Base-by-base conservation (phyloP, 257 asterid species). In the Primulina huaijiensis region DNA sequence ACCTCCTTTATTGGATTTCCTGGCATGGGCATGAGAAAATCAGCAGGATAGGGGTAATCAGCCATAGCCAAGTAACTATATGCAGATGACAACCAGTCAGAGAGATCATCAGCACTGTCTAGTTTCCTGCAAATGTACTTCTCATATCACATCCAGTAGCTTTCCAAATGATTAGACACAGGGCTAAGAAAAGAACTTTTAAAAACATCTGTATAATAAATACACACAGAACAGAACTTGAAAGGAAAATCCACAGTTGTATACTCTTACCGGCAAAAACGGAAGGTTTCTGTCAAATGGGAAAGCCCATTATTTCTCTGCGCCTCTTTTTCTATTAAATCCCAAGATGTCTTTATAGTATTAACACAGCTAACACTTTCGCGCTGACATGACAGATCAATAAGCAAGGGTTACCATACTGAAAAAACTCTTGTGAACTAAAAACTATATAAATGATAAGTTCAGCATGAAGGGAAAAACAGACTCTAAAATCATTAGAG, bases 41-140 rank as follows among this genome's bases (percentile, higher is more conserved):
- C 92, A 19, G 97, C 68, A 40, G 97, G 92, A 77, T 90, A 90
- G 8, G 98, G 98, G 78, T 92, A 92, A 83, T 92, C 67, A 21
- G 76, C 86, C 98, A 92, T 92, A 11, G 95, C 96, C 87, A 92
- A 75, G 78, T 88, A 90, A 76, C 98, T 87, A 83, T 93, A 93
- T 63, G 96, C 97, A 8, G 88, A 79, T 0, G 80, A 83, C 73
- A 93, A 80, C 98, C 98, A 93, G 56, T 77, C 69, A 43, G 83
- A 76, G 65, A 93, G 90, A 74, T 80, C 95, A 56, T 77, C 88
- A 57, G 83, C 75, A 68, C 85, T 92, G 70, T 86, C 83, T 61
- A 93, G 87, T 67, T 84, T 84, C 87, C 98, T 93, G 88, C 79
- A 70, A 80, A 68, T 78, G 72, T 65, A 74, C 46, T 60, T 43